These are phyloP conservation scores for Trichoderma arundinaceum DNA, from an alignment of 2,329 filamentous ascomycete genomes.

Conservation along the genomic window DNA sequence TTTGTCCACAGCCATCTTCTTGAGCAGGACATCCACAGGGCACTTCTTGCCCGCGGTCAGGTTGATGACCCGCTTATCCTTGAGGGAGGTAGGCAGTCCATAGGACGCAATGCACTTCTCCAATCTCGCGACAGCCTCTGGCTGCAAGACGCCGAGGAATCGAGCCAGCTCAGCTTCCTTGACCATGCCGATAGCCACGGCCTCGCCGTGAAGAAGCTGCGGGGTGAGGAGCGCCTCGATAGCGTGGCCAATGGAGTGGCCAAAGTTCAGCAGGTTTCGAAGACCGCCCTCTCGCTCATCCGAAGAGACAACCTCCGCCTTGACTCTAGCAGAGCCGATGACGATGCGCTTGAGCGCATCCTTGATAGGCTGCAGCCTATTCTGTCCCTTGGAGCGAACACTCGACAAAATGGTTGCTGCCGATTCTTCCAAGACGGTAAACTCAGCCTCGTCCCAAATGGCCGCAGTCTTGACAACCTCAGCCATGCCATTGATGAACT, in stretches of 20 bases:
- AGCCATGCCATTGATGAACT: conserved; percentile 99
- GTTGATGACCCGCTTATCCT: conserved; percentile 81
- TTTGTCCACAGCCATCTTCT: conserved; percentile 98
- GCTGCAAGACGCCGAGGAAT: conserved; percentile 82
- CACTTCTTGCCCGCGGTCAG: conserved; percentile 87
- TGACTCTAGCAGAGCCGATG: conserved; percentile 87
- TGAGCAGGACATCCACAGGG: conserved; percentile 80
- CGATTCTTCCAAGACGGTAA: conserved; percentile 81
- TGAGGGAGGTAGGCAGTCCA: conserved; percentile 81
- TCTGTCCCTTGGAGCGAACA: conserved; percentile 45
- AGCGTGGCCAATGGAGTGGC: conserved; percentile 96
- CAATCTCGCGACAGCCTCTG: conserved; percentile 85
- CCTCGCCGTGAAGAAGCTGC: conserved; percentile 93
- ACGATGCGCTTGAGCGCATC: conserved; percentile 78
- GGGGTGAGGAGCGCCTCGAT: conserved; percentile 95
- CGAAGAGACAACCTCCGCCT: conserved; percentile 90
- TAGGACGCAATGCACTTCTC: conserved; percentile 96
- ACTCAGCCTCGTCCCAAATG: conserved; percentile 91
- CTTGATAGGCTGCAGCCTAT: conserved; percentile 73
- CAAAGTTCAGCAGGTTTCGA: conserved; percentile 94
- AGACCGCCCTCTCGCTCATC: conserved; percentile 95
- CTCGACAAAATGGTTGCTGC: conserved; percentile 71
- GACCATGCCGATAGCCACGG: conserved; percentile 97
- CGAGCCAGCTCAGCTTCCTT: conserved; percentile 95
- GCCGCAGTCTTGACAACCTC: conserved; percentile 98